Evolutionary conservation across 2,329 filamentous ascomycete species (phyloP), one percentile per base, ranked within the genome.

Genomic region (Diaporthe humulicola): DNA sequence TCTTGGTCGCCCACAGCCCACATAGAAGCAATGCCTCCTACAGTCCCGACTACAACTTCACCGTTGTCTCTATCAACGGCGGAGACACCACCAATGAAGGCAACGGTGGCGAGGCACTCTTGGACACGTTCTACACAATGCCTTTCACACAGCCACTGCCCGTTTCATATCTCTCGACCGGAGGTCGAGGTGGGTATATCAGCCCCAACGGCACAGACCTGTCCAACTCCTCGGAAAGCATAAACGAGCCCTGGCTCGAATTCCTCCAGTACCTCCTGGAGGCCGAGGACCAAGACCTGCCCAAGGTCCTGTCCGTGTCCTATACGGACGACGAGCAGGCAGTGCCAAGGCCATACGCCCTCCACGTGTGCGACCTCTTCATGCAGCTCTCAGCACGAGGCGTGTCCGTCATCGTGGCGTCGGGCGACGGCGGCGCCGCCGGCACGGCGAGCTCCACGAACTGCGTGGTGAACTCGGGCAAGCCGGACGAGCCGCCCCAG

Each of bases 231-330:
- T 40, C 70, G 9, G 60, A 45, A 10, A 72, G 52, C 28, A 3
- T 38, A 15, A 72, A 72, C 45, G 70, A 72, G 70, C 70, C 70
- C 22, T 72, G 70, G 70, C n/a, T 72, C 33, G 56, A 60, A 10
- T 72, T 72, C 52, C 70, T 72, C 30, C 42, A 72, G 42, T 42
- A 50, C 33, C 70, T 72, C 45, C 33, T 72, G 30, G 61, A 33
- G 19, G 42, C 15, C 22, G 42, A 67, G 22, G 61, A 67, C 61
- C 30, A n/a, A 4, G 19, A 86, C 78, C 87, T 88, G 4, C 88
- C 89, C 19, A 89, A 90, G 76, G 89, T 91, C 7, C 85, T 90
- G 75, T 87, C 85, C 50, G 88, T 92, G 75, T 89, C 87, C 6
- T 90, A 91, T 79, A 88, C 88, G 66, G 87, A 87, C 45, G 84